These are phyloP conservation scores for Trichoderma atroviride DNA, from an alignment of 2,329 filamentous ascomycete genomes.

Conservation along the genomic window DNA sequence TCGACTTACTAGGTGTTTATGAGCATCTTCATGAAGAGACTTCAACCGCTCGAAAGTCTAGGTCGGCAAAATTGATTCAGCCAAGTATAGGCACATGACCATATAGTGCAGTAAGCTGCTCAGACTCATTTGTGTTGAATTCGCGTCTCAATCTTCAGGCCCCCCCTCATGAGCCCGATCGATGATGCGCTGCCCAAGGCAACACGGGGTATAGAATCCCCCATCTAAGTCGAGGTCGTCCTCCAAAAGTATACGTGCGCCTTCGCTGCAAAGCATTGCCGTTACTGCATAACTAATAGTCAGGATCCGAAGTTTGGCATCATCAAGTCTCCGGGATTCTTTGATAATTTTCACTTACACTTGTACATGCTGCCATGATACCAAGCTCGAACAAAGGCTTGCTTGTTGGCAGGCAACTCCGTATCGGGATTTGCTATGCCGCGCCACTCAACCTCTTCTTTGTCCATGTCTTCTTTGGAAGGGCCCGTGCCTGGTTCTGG, in stretches of 20 bases:
- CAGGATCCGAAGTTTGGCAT: not conserved
- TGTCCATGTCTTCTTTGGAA: constrained; percentile 54
- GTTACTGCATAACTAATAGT: constrained; percentile 55
- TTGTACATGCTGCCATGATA: constrained; percentile 66
- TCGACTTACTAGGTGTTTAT: too few relatives aligned
- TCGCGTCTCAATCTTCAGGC: constrained; percentile 63
- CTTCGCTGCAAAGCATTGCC: constrained; percentile 64
- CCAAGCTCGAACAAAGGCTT: constrained; percentile 58
- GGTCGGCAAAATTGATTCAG: not conserved
- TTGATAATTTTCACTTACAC: constrained; percentile 51
- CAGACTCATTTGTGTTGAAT: constrained; percentile 33
- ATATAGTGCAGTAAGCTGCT: too few relatives aligned
- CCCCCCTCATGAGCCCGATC: constrained; percentile 64
- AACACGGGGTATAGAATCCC: constrained; percentile 72
- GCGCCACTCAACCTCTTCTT: constrained; percentile 65
- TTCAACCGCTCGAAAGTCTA: too few relatives aligned
- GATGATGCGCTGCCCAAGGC: constrained; percentile 67
- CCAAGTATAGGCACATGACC: not conserved
- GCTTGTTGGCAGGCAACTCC: constrained; percentile 46
- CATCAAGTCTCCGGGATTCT: not conserved
- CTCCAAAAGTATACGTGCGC: constrained; percentile 65
- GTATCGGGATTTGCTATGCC: constrained; percentile 65
- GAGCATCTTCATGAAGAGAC: too few relatives aligned
- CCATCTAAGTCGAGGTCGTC: constrained; percentile 64
- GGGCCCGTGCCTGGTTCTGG: constrained; percentile 60